Base-by-base conservation (phyloP, 768 basidiomycete species). In the Cystobasidium tubakii region DNA sequence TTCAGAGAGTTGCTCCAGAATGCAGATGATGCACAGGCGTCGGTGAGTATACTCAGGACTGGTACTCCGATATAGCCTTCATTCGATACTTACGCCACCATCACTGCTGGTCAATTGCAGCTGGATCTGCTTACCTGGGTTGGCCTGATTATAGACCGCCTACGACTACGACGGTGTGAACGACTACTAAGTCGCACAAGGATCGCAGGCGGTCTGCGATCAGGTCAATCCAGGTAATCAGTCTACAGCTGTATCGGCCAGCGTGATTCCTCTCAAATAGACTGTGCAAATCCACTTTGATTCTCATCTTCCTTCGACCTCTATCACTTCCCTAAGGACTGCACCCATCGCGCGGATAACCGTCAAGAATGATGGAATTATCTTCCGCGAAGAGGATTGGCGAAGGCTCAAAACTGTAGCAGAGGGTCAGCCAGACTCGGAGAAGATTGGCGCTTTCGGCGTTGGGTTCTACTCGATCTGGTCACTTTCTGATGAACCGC, bases 1-100 rank as follows among this genome's bases (percentile, higher is more conserved):
- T 88, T 87, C 74, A 82, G 94, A 62, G 95, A 97, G 81, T 85
- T 99, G 4, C 83, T 97, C 0, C 95, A 98, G 83, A 97, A 99
- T 80, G 93, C 93, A 33, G 93, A 96, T 80, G 94, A 96, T 82
- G 92, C 90, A 1, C 88, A 86, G 55, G 87, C 90, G 1, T 86
- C 84, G 21, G 46, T 50, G 46, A 50, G 46, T 21, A 19, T 19
- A 21, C 21, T 19, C 4, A 21, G 21, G 21, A 17, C 7, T 42
- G 25, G 33, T 13, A 9, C 25, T 1, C 10, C 1, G 3, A 6
- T 15, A 13, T 39, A 0, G 1, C 21, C 25, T 65, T 19, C 1
- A 1, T 23, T 44, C 36, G 33, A 46, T 6, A 4, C 46, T 50
- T 6, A 50, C 46, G 46, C 46, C 46, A 50, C 46, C n/a, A 50